These are phyloP conservation scores for Salix suchowensis DNA, from an alignment of 345 rosid genomes.

Conservation along the genomic window DNA sequence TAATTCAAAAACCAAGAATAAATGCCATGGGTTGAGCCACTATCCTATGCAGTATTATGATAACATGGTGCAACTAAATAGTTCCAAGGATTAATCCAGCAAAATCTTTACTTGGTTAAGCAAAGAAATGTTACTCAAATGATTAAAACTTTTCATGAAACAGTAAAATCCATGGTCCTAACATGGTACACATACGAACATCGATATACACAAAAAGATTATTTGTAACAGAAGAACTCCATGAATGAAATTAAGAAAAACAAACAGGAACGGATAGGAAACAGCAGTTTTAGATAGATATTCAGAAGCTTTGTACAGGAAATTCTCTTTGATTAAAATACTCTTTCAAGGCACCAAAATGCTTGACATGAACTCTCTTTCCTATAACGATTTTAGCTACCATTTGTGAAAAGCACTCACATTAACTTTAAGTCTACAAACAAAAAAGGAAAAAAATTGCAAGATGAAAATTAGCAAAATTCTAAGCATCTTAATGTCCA, in stretches of 20 bases:
- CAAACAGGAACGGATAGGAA: background rate
- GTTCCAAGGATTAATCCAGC: background rate
- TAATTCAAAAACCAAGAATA: background rate
- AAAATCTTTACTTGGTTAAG: background rate
- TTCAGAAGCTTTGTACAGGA: background rate
- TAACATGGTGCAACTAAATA: background rate
- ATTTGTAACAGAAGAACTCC: background rate
- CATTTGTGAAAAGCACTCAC: background rate
- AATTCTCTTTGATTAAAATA: background rate
- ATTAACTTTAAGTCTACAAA: background rate
- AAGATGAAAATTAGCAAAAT: background rate
- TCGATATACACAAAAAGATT: background rate
- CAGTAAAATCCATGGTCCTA: background rate
- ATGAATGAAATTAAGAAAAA: background rate
- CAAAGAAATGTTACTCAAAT: background rate
- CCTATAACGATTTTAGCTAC: background rate
- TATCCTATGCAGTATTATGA: background rate
- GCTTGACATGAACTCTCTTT: background rate
- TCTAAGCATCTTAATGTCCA: background rate
- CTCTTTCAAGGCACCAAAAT: background rate
- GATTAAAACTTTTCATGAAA: background rate
- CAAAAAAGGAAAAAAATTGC: background rate
- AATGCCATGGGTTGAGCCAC: background rate
- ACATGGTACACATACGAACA: background rate
- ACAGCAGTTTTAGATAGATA: background rate